Percentiles rank a stretch among this genome's conserved stretches.
Evolutionary conservation across 441 rosid genomes (phyloP).

Genomic region (Cnidoscolus chayamansa): DNA sequence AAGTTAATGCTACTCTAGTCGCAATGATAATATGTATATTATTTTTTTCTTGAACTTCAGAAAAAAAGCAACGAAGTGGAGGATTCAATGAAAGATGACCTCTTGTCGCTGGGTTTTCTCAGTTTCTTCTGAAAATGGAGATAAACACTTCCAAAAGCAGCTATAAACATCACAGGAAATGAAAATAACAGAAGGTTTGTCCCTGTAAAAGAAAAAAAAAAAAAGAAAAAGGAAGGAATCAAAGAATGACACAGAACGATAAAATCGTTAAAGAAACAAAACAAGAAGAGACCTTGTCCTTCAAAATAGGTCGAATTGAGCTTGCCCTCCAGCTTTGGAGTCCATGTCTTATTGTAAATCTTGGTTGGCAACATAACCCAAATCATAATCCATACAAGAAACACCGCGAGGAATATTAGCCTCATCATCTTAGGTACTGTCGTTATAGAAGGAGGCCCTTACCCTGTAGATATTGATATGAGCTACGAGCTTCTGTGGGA

Average conservation of each 20-base stretch:
- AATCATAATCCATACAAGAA: constrained; percentile 43
- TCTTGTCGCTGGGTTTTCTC: constrained; percentile 1
- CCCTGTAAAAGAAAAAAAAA: constrained; percentile 26
- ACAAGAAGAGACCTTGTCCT: constrained; percentile 35
- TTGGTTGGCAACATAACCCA: constrained; percentile 48
- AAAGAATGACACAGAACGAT: background rate
- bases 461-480: background rate
- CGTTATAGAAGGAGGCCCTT: constrained; percentile 7
- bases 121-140: constrained; percentile 36
- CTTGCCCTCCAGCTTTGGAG: constrained; percentile 20
- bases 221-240: background rate
- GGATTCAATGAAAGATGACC: background rate
- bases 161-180: constrained; percentile 46
- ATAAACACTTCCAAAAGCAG: constrained; percentile 42
- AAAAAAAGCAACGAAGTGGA: background rate
- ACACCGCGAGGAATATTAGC: constrained; percentile 27
- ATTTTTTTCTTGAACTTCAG: background rate
- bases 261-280: too few species aligned
- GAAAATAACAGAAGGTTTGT: constrained; percentile 37
- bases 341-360: constrained; percentile 29
- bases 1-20: background rate
- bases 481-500: background rate
- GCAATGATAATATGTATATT: background rate
- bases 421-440: constrained; percentile 21
- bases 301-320: constrained; percentile 35